Base-by-base conservation (phyloP, 768 basidiomycete species). In the Pseudohyphozyma bogoriensis region DNA sequence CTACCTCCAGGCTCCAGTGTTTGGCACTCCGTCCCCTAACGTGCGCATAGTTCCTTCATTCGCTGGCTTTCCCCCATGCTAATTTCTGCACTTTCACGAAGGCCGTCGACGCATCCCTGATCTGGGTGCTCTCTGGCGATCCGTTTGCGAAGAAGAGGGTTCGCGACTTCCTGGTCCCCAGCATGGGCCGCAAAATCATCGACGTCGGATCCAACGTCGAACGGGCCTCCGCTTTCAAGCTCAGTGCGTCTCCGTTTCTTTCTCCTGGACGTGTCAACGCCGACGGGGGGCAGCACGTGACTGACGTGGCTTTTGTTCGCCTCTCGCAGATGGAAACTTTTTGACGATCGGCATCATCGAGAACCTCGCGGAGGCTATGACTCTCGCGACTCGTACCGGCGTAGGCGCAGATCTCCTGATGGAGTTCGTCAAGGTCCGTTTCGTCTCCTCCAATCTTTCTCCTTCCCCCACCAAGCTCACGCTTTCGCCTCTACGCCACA, bases 181-280 rank as follows among this genome's bases (percentile, higher is more conserved):
- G 84, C 8, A 79, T 89, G 49, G 90, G 83, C 24, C 77, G 81
- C 62, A 89, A 87, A 64, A 63, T 73, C 11, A 74, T 77, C 70
- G 90, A 92, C 72, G 78, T 93, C 15, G 90, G 90, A 29, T 83
- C 81, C 29, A 89, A 92, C 72, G 78, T 91, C 35, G 87, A 90
- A 75, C 85, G 87, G 74, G 88, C 86, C 80, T 79, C 81, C 7
- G 82, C 81, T 12, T 80, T 84, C 75, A 90, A 90, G 73, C 76
- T 90, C 11, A 81, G 89, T 65, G 39, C 29, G 55, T 58, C n/a
- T 16, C 26, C 51, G 9, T 32, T 37, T 45, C 50, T 3, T 35
- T 59, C 22, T 18, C 22, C 13, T 49, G 46, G 10, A 49, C 46
- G 37, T 37, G 11, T 10, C 11, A 37, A 10, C 37, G 37, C 37